A percentile compares a stretch with the other conserved stretches of the same genome.
Evolutionary conservation across 2,329 filamentous ascomycete genomes (phyloP).

Genomic region (Talaromyces atroroseus): DNA sequence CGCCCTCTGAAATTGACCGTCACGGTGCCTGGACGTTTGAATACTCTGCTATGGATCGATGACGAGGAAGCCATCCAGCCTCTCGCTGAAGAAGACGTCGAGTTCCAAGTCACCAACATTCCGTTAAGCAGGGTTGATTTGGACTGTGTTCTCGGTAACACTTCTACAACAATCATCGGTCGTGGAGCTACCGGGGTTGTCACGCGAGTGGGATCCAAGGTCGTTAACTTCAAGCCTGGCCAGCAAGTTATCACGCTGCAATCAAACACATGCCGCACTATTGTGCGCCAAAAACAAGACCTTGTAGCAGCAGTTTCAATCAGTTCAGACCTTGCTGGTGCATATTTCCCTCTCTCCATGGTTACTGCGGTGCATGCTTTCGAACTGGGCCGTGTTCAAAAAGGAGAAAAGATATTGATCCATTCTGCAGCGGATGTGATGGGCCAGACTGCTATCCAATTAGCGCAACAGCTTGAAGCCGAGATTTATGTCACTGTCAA

Average conservation of each 20-base stretch:
- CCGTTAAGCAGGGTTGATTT: conserved; percentile 25
- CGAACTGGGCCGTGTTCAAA: neutral
- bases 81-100: conserved; percentile 18
- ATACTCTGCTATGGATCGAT: conserved; percentile 11
- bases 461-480: conserved; percentile 19
- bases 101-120: conserved; percentile 23
- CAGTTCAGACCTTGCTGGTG: neutral
- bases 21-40: conserved; percentile 8
- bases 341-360: neutral
- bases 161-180: conserved; percentile 17
- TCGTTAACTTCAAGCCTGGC: conserved; percentile 6
- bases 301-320: neutral
- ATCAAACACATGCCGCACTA: neutral
- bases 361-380: neutral
- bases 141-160: conserved; percentile 18
- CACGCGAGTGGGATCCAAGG: conserved; percentile 13
- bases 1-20: conserved; percentile 16
- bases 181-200: conserved; percentile 23
- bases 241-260: conserved; percentile 6
- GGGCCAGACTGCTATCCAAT: conserved; percentile 18
- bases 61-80: conserved; percentile 11
- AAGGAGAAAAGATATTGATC: conserved; percentile 19
- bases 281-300: neutral
- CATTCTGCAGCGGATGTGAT: conserved; percentile 18
- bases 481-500: conserved; percentile 15